A percentile compares a stretch with the other conserved stretches of the same genome.
These are phyloP conservation scores for Meyerozyma carpophila DNA, from an alignment of 1,139 yeast species.

Conservation along the genomic window DNA sequence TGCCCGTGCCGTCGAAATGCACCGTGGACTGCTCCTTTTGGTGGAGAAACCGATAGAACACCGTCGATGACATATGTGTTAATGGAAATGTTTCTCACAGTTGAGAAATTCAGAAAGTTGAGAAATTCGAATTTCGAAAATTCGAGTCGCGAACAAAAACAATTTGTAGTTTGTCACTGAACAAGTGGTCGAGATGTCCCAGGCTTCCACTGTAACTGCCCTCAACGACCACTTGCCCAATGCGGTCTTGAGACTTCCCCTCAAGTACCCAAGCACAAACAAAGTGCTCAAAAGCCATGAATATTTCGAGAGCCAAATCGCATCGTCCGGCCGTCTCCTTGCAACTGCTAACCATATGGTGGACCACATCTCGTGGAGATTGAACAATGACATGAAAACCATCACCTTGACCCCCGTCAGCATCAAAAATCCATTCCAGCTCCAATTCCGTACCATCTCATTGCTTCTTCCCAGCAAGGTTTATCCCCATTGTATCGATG, in stretches of 20 bases:
- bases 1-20: constrained; percentile 92
- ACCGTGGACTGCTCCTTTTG: constrained; percentile 78
- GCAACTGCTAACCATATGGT: constrained; percentile 12
- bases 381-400: constrained; percentile 26
- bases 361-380: constrained; percentile 21
- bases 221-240: constrained; percentile 19
- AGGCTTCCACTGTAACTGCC: constrained; percentile 10
- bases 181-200: not conserved
- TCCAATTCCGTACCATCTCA: constrained; percentile 23
- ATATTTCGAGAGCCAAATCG: constrained; percentile 16
- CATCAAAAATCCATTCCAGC: constrained; percentile 17
- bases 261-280: constrained; percentile 20
- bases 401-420: constrained; percentile 26
- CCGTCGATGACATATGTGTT: constrained; percentile 75
- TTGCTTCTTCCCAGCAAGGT: constrained; percentile 28
- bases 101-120: not conserved
- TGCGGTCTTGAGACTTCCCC: constrained; percentile 23
- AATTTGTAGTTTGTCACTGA: not conserved
- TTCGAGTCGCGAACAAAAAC: not conserved
- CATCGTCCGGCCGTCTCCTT: constrained; percentile 24
- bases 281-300: constrained; percentile 11
- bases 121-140: not conserved
- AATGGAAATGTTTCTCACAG: not conserved
- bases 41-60: constrained; percentile 81
- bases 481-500: constrained; percentile 16